These are phyloP conservation scores for Melastoma malabathricum DNA, from an alignment of 345 rosid species.

Conservation along the genomic window DNA sequence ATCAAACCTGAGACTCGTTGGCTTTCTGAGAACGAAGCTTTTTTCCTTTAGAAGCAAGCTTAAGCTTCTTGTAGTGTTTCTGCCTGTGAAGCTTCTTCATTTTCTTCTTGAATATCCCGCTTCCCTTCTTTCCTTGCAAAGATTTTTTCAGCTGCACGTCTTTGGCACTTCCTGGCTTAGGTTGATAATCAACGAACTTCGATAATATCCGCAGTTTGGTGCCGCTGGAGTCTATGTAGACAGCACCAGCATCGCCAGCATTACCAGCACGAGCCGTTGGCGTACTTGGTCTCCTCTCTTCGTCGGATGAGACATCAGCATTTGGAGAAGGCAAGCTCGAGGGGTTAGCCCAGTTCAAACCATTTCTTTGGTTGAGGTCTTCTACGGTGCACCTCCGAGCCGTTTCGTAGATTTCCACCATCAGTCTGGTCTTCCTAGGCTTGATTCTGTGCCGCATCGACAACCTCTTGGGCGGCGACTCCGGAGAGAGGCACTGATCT, in stretches of 20 bases:
- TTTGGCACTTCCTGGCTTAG: slow-evolving; percentile 14
- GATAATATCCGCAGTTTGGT: slow-evolving; percentile 81
- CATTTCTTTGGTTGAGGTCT: slow-evolving; percentile 85
- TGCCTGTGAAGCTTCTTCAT: slow-evolving; percentile 23
- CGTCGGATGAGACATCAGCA: slow-evolving; percentile 23
- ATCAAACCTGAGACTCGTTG: slow-evolving; percentile 40
- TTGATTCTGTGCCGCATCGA: slow-evolving; percentile 54
- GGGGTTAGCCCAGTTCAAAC: slow-evolving; percentile 46
- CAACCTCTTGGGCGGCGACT: slow-evolving; percentile 49
- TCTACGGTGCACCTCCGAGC: slow-evolving; percentile 63
- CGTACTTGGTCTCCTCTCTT: slow-evolving; percentile 22
- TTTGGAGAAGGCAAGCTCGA: slow-evolving; percentile 22
- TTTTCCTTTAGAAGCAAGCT: slow-evolving; percentile 44
- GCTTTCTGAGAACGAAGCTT: slow-evolving; percentile 26
- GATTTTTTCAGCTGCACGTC: slow-evolving; percentile 23
- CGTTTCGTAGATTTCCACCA: slow-evolving; percentile 69
- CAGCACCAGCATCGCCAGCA: slow-evolving; percentile 59
- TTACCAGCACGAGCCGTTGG: slow-evolving; percentile 34
- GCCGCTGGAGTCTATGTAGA: slow-evolving; percentile 76
- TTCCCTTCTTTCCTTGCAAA: slow-evolving; percentile 27
- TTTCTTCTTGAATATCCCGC: slow-evolving; percentile 27
- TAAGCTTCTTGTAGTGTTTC: slow-evolving; percentile 39
- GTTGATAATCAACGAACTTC: slow-evolving; percentile 27
- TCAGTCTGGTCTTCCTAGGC: slow-evolving; percentile 57
- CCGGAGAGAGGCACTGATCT: slow-evolving; percentile 86